These are phyloP conservation scores for Thecaphora frezii DNA, from an alignment of 1,284 basidiomycete genomes.

Conservation along the genomic window DNA sequence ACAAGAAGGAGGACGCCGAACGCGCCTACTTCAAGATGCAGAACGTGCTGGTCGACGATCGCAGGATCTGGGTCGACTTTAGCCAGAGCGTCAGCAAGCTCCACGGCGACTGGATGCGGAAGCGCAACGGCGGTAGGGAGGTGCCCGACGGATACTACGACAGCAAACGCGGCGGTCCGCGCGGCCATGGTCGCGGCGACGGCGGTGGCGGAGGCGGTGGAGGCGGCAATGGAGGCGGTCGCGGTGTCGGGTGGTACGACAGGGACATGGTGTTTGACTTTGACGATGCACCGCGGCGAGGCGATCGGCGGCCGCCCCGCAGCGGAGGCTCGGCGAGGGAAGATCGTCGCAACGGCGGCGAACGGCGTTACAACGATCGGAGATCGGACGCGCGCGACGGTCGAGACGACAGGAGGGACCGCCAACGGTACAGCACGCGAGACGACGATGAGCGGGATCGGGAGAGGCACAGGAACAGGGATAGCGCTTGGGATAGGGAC, in stretches of 20 bases:
- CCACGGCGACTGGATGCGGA: conserved; percentile 61
- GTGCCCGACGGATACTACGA: conserved; percentile 40
- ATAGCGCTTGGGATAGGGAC: conserved; percentile 37
- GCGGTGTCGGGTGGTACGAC: conserved; percentile 10
- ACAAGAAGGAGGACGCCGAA: conserved; percentile 86
- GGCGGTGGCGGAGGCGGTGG: conserved; percentile 8
- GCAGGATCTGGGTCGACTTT: conserved; percentile 98
- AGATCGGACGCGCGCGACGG: conserved; percentile 5
- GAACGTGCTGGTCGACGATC: conserved; percentile 96
- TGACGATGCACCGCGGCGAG: background rate
- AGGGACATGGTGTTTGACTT: conserved; percentile 26
- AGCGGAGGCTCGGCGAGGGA: no score
- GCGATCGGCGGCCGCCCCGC: background rate
- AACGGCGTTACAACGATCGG: no score
- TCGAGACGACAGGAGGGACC: conserved; percentile 7
- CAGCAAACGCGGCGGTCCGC: background rate
- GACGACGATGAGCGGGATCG: conserved; percentile 3
- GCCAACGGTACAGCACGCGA: conserved; percentile 1
- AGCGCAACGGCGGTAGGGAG: conserved; percentile 45
- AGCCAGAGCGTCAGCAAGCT: conserved; percentile 71
- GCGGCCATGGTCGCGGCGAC: conserved; percentile 13
- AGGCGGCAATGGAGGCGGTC: background rate
- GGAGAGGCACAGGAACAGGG: conserved; percentile 26
- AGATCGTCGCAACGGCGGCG: no score
- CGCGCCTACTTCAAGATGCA: conserved; percentile 99